Base-by-base conservation (phyloP, 352 stramenopile genomes). In the Globisporangium radiosum region DNA sequence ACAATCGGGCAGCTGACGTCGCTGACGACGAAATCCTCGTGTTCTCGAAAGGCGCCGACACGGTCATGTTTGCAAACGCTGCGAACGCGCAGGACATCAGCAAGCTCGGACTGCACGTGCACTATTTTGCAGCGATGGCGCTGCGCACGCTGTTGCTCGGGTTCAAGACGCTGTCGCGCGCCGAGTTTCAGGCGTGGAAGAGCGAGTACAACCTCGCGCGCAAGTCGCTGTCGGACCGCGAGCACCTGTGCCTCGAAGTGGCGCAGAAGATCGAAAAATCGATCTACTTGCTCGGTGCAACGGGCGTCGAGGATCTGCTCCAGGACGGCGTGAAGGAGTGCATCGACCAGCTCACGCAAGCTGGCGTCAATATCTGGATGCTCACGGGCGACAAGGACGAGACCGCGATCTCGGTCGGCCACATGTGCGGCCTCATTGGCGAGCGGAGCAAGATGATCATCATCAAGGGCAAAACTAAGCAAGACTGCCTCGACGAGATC, bases 371-470 rank as follows among this genome's bases (percentile, higher is more conserved):
- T 63, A 88, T 99, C 25, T 99, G 97, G 97, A 98, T 99, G 68
- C 85, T 99, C 7, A 99, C 97, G 15, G 97, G 97, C 13, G 97
- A 99, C 66, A 99, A 99, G 68, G 86, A 98, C 52, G 97, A 99
- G 69, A 99, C 97, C 4, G 97, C 97, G 2, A 98, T 99, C 56
- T 98, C 99, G 13, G 99, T 99, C 19, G 97, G 88, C 5, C 96
- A 98, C 54, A 97, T 97, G 60, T 99, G 96, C 37, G 92, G 93
- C 5, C 87, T 99, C 14, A 87, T 90, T n/a, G 59, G 73, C 8
- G 70, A 78, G 36, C 87, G 81, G 57, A 90, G 76, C 57, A 90
- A 88, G 19, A 86, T 95, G 13, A 68, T 90, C 42, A 86, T 92
- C 36, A 90, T 94, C 59, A 91, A 92, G 50, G 85, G 83, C 10